Evolutionary conservation across 2,329 filamentous ascomycete species (phyloP).

Genomic region (Sporothrix curviconia): DNA sequence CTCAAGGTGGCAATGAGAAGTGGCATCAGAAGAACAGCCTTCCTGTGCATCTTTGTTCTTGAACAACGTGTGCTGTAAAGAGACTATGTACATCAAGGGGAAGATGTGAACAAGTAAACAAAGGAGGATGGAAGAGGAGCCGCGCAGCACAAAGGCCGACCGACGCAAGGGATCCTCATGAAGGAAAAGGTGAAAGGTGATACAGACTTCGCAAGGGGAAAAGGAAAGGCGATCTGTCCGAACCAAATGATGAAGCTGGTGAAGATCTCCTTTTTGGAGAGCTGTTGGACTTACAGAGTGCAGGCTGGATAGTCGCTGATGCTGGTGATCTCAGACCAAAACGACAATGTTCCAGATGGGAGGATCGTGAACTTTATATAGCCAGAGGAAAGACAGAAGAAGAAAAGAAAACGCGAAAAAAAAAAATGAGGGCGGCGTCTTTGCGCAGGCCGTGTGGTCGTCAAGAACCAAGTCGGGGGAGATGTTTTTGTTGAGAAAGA

Average conservation of each 20-base stretch:
- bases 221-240: too few relatives aligned
- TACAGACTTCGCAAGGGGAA: too few relatives aligned
- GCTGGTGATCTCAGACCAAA: too few relatives aligned
- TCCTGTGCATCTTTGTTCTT: background rate
- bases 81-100: background rate
- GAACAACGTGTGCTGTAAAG: background rate
- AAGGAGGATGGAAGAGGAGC: background rate
- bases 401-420: background rate
- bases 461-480: background rate
- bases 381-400: background rate
- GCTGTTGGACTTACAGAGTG: background rate
- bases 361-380: conserved; percentile 5
- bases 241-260: too few relatives aligned
- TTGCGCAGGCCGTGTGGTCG: conserved; percentile 3
- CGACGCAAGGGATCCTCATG: too few relatives aligned
- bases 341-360: background rate
- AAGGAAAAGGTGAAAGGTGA: too few relatives aligned
- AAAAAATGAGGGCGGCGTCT: background rate
- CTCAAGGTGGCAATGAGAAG: background rate
- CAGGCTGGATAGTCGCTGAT: too few relatives aligned
- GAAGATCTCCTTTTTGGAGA: too few relatives aligned
- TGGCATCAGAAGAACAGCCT: background rate
- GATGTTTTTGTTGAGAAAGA: background rate
- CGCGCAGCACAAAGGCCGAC: background rate
- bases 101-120: background rate